phyloP scores from a whole-genome alignment of 106 monocot genomes.

The Vanilla planifolia region DNA sequence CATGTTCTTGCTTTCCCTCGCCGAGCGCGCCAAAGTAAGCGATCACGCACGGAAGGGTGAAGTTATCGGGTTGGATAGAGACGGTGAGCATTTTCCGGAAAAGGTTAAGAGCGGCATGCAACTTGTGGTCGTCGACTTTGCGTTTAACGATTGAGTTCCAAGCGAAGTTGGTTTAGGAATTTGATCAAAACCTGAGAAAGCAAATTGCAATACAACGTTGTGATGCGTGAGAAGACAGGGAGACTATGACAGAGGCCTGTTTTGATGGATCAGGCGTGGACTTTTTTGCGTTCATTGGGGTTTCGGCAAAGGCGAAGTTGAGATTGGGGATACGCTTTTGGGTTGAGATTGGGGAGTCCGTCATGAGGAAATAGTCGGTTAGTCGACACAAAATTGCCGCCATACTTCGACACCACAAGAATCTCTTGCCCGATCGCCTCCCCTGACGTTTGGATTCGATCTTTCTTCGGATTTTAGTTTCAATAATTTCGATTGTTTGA shows the following conservation, averaged over 20 bases:
- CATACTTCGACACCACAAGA: too few species aligned
- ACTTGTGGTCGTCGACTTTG: conserved; percentile 1
- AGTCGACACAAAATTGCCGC: not conserved
- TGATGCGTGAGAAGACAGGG: conserved; percentile 13
- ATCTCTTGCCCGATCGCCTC: too few species aligned
- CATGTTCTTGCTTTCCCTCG: conserved; percentile 22
- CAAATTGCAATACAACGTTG: conserved; percentile 1
- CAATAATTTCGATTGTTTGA: not conserved
- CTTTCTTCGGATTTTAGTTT: too few species aligned
- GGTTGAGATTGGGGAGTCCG: not conserved
- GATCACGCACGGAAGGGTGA: conserved; percentile 15
- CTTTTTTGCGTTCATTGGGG: conserved; percentile 2
- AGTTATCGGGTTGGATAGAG: conserved; percentile 6
- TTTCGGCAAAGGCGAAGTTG: conserved; percentile 10
- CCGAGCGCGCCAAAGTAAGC: conserved; percentile 4
- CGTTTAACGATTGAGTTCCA: conserved; percentile 21
- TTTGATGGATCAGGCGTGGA: conserved; percentile 11
- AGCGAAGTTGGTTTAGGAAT: conserved; percentile 10
- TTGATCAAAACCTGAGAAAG: not conserved
- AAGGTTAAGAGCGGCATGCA: conserved; percentile 9
- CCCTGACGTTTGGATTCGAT: too few species aligned
- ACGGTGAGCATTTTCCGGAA: conserved; percentile 11
- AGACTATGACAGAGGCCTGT: conserved; percentile 9
- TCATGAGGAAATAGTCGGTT: not conserved
- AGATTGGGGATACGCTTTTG: not conserved